phyloP scores from a whole-genome alignment of 345 rosid genomes.

The Sisymbrium irio region DNA sequence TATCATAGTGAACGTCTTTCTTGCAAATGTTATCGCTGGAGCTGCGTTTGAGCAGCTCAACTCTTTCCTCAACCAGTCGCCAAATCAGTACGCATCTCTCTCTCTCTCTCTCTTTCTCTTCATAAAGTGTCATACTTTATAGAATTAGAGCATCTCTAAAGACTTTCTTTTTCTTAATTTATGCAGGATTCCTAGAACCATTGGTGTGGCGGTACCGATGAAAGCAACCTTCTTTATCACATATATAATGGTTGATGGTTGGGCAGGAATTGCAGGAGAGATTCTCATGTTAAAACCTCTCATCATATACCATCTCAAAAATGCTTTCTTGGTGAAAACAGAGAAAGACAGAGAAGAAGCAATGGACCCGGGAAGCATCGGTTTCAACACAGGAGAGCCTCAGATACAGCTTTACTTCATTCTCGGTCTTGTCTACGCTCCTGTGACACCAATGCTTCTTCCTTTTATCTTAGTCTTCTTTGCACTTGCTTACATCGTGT shows the following conservation, averaged over 20 bases:
- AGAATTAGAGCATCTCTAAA: not conserved
- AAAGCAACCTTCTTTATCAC: conserved; percentile 96
- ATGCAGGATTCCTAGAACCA: conserved; percentile 73
- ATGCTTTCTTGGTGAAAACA: conserved; percentile 85
- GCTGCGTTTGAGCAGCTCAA: conserved; percentile 79
- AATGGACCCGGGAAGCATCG: conserved; percentile 88
- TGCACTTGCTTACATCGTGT: conserved; percentile 69
- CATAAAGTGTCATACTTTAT: not conserved
- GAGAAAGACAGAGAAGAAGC: conserved; percentile 94
- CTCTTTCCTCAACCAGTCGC: conserved; percentile 59
- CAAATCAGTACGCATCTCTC: conserved; percentile 55
- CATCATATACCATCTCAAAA: conserved; percentile 81
- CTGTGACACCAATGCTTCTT: conserved; percentile 77
- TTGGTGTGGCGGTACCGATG: conserved; percentile 83
- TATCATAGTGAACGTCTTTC: conserved; percentile 78
- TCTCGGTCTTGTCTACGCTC: conserved; percentile 83
- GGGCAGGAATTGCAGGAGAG: conserved; percentile 97
- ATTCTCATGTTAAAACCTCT: conserved; percentile 80
- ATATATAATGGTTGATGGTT: conserved; percentile 96
- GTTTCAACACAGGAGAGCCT: conserved; percentile 90
- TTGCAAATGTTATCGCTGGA: conserved; percentile 65
- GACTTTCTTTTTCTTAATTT: not conserved
- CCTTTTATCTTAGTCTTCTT: conserved; percentile 90
- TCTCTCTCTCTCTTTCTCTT: not conserved
- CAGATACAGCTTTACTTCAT: conserved; percentile 88